These are phyloP conservation scores for Silene conica DNA, from an alignment of 148 eudicot genomes.

Conservation along the genomic window DNA sequence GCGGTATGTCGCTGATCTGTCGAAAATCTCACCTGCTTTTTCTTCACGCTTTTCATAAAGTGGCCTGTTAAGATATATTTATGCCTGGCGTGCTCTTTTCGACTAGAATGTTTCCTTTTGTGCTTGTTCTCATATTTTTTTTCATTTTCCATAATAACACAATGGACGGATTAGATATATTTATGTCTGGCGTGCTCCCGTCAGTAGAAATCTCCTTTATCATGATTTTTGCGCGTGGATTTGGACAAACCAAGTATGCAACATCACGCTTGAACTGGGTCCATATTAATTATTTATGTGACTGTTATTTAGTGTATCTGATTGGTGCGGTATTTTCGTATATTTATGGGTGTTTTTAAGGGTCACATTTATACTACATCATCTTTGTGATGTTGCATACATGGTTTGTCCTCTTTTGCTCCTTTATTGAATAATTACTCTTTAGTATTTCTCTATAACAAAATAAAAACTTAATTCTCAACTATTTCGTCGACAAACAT, in stretches of 20 bases:
- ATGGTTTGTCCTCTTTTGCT: too few relatives aligned
- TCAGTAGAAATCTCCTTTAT: neutral
- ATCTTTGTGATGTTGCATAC: neutral
- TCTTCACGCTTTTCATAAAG: neutral
- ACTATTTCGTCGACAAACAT: neutral
- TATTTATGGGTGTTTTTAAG: neutral
- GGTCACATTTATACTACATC: neutral
- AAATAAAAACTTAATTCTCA: neutral
- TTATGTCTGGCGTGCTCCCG: too few relatives aligned
- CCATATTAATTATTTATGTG: neutral
- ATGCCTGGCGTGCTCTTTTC: slow-evolving; percentile 1
- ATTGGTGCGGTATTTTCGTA: neutral
- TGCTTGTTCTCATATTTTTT: neutral
- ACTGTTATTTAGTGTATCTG: neutral
- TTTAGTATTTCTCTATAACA: neutral
- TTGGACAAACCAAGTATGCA: too few relatives aligned
- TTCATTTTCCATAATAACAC: neutral
- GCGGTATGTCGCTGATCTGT: slow-evolving; percentile 47
- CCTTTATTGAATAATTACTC: too few relatives aligned
- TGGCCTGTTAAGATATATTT: neutral
- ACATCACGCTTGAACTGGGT: neutral
- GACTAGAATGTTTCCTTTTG: neutral
- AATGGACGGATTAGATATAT: neutral
- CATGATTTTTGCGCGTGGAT: neutral
- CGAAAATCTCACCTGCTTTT: slow-evolving; percentile 9